These are phyloP conservation scores for Pythium apleroticum DNA, from an alignment of 352 stramenopile species.

Conservation along the genomic window DNA sequence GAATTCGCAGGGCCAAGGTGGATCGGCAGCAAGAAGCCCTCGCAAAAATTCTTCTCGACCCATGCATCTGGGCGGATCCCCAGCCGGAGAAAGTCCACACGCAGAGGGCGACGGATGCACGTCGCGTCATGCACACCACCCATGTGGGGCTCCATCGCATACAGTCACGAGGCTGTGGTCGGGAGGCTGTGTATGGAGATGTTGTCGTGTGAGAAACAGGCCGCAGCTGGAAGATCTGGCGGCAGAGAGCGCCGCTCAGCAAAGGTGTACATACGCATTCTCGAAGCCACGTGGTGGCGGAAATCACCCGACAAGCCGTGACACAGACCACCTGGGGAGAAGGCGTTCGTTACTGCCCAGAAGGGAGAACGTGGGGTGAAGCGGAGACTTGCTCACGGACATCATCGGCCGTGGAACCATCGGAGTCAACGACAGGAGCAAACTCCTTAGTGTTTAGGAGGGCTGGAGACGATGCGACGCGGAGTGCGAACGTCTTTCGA, in stretches of 20 bases:
- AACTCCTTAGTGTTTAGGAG: too few relatives aligned
- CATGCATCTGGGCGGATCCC: not conserved
- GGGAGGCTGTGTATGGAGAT: not conserved
- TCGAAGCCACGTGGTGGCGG: conserved; percentile 15
- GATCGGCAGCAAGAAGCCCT: too few relatives aligned
- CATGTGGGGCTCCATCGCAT: not conserved
- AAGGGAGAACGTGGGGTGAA: not conserved
- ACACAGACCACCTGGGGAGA: not conserved
- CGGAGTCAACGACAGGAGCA: too few relatives aligned
- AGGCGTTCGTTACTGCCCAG: not conserved
- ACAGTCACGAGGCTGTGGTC: not conserved
- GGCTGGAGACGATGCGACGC: too few relatives aligned
- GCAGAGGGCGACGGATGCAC: not conserved
- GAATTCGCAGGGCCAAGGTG: not conserved
- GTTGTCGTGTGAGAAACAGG: not conserved
- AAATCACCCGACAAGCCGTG: not conserved
- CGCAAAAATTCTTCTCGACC: not conserved
- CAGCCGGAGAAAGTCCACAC: not conserved
- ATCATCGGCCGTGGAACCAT: too few relatives aligned
- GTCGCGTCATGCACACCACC: not conserved
- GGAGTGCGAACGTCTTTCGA: too few relatives aligned
- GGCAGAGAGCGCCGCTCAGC: conserved; percentile 7
- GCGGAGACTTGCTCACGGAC: too few relatives aligned
- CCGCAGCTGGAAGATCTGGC: not conserved
- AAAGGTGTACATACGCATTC: conserved; percentile 22